Evolutionary conservation across 2,329 filamentous ascomycete genomes (phyloP), one percentile per base, ranked within the genome.

Genomic region (Lachnellula suecica): DNA sequence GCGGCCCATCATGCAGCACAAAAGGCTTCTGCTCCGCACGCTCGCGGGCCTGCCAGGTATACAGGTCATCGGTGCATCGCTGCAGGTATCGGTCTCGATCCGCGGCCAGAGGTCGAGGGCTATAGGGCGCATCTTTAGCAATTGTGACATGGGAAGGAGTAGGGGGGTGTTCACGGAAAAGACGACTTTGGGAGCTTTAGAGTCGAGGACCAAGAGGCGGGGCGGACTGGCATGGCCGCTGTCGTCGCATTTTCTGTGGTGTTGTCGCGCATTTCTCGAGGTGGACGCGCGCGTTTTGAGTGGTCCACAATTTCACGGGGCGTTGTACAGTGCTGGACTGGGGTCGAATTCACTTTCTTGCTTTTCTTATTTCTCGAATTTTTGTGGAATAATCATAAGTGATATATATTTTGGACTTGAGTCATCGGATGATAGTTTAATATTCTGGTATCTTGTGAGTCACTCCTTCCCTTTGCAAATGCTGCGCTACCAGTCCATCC

Each of bases 1-100:
- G 94, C 0, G 94, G 94, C 0, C 94, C 94, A 83, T 99, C 94
- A 67, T 97, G 94, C 8, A 99, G 77, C 2, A 91, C 76, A 60
- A 97, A 99, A 0, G 79, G 76, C 40, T 82, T 59, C 29, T 65
- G 56, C 17, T 42, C 52, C 54, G 58, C 52, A 17, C 64, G 62
- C 47, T 60, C 57, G 4, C 53, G 53, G 51, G 71, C 69, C 75
- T 99, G 94, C 92, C 92, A 97, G 65, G 82, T 75, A 74, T 97
- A 99, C 13, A 97, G 79, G 47, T 92, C 86, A 74, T 96, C 89
- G 71, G 91, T 87, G 71, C 88, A 94, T 81, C 83, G 79, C 66
- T 82, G 79, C 43, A 96, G 80, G 71, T 94, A 79, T 69, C 74
- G 74, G 17, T 71, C 63, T 58, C 74, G 74, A 58, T 79, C 75